Conservation (phyloP, 2,329 filamentous ascomycete species). For the Sporothrix brasiliensis region DNA sequence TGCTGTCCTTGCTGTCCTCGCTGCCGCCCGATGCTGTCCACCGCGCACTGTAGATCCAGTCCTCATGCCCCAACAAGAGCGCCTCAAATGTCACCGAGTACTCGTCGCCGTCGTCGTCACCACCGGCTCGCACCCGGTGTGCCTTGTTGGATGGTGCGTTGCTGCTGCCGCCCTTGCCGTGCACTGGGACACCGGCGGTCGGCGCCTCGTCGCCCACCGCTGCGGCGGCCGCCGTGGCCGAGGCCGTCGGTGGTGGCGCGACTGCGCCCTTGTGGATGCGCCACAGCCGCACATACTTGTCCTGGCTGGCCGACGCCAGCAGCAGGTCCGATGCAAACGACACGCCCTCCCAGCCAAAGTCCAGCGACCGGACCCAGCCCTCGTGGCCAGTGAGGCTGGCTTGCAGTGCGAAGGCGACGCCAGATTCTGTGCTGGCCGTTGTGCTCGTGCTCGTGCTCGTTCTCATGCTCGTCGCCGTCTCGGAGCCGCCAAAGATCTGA, state of each 20-base stretch:
- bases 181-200: slow-evolving; percentile 36
- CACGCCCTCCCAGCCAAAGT: slow-evolving; percentile 67
- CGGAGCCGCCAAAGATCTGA: slow-evolving; percentile 69
- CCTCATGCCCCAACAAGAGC: slow-evolving; percentile 89
- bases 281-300: slow-evolving; percentile 97
- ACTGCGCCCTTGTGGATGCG: slow-evolving; percentile 73
- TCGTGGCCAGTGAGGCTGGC: slow-evolving; percentile 87
- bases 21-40: slow-evolving; percentile 57
- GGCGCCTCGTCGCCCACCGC: slow-evolving; percentile 53
- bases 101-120: slow-evolving; percentile 51
- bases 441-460: slow-evolving; percentile 24
- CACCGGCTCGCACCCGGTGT: slow-evolving; percentile 66
- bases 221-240: slow-evolving; percentile 54
- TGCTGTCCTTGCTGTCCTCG: not conserved
- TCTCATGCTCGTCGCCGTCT: slow-evolving; percentile 36
- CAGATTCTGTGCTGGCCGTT: not conserved
- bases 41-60: slow-evolving; percentile 91
- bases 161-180: not conserved
- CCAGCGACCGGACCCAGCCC: slow-evolving; percentile 87
- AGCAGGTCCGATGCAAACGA: slow-evolving; percentile 64
- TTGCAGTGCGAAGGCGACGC: slow-evolving; percentile 65
- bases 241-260: slow-evolving; percentile 59
- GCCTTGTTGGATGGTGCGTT: slow-evolving; percentile 85
- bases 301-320: slow-evolving; percentile 91
- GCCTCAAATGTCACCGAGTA: slow-evolving; percentile 92